Conservation (phyloP, 495 filamentous ascomycete species). For the Trichoderma virens region DNA sequence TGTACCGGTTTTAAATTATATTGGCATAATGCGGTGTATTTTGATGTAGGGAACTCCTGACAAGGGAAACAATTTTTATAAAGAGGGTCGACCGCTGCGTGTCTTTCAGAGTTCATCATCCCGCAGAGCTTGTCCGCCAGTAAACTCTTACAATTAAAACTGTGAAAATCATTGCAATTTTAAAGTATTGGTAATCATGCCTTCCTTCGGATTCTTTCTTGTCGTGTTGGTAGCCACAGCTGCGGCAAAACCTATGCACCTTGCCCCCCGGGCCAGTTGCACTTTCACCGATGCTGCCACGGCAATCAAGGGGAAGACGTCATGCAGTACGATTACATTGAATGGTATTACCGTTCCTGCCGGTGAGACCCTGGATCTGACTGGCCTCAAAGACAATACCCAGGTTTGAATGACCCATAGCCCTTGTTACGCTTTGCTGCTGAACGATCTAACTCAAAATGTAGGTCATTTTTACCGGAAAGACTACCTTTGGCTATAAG, state of each 20-base stretch:
- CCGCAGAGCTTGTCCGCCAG: neutral
- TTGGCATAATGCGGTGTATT: neutral
- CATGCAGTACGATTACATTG: neutral
- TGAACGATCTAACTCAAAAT: constrained; percentile 16
- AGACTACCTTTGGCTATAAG: constrained; percentile 45
- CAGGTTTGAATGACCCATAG: neutral
- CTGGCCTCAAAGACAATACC: neutral
- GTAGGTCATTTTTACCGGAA: constrained; percentile 41
- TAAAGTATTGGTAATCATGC: neutral
- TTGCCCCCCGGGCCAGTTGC: neutral
- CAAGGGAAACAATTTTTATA: neutral
- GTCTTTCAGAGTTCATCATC: neutral
- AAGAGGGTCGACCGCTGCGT: neutral
- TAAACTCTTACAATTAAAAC: neutral
- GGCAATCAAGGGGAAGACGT: neutral
- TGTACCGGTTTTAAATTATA: neutral
- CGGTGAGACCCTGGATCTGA: neutral
- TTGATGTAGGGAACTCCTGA: too few species aligned
- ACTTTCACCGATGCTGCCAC: neutral
- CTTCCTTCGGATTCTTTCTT: neutral
- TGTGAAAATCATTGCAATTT: neutral
- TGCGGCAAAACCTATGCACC: neutral
- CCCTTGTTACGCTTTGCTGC: neutral
- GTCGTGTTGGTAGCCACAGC: neutral
- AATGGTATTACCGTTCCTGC: neutral